Evolutionary conservation across 768 basidiomycete genomes (phyloP).

Genomic region (Termitomyces sp.): DNA sequence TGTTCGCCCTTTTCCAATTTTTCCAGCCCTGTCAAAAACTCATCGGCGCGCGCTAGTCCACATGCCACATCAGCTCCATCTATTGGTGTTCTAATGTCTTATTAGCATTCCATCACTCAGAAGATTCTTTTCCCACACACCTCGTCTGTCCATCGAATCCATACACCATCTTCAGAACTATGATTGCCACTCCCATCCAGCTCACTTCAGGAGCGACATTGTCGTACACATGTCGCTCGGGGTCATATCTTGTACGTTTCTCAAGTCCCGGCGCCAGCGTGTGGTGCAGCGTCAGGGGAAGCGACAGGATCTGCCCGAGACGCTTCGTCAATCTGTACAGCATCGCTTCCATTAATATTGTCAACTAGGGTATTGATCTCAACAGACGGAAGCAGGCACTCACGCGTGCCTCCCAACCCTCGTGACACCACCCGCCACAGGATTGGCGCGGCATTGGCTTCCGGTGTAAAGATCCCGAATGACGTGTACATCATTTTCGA

Average conservation of each 20-base stretch:
- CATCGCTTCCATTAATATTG: constrained; percentile 37
- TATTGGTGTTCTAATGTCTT: constrained; percentile 33
- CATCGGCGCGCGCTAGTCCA: constrained; percentile 45
- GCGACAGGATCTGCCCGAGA: constrained; percentile 45
- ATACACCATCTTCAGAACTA: constrained; percentile 81
- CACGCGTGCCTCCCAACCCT: constrained; percentile 69
- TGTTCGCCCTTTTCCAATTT: constrained; percentile 24
- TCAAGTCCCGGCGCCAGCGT: constrained; percentile 39
- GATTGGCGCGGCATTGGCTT: constrained; percentile 67
- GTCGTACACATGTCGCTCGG: constrained; percentile 48
- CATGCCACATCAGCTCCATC: constrained; percentile 51
- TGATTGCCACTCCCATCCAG: constrained; percentile 51
- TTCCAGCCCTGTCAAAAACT: constrained; percentile 40
- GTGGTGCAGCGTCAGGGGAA: constrained; percentile 56
- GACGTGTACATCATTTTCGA: constrained; percentile 46
- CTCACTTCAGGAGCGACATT: constrained; percentile 65
- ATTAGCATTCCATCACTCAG: constrained; percentile 26
- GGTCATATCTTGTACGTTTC: constrained; percentile 30
- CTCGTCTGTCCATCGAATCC: constrained; percentile 68
- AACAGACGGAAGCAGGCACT: constrained; percentile 23
- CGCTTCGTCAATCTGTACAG: constrained; percentile 62
- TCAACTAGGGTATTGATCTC: constrained; percentile 10
- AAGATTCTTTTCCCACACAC: background rate
- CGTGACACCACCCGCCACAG: constrained; percentile 68
- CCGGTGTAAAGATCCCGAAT: constrained; percentile 63